Evolutionary conservation across 2,329 filamentous ascomycete genomes (phyloP), one percentile per base, ranked within the genome.

Genomic region (Claviceps africana): DNA sequence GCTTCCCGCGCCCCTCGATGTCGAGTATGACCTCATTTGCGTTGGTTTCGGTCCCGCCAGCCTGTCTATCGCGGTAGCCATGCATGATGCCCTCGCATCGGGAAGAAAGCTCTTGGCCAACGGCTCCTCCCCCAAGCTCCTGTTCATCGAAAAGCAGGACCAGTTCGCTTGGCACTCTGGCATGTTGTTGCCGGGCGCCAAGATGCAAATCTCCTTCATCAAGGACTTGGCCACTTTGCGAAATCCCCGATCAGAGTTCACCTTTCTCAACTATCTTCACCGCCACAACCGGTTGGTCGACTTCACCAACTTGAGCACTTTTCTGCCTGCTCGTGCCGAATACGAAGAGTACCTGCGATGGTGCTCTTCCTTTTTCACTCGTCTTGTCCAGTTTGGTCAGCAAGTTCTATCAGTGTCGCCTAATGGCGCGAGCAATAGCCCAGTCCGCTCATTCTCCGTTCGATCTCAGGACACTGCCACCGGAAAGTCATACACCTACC

Each of bases 191-290:
- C 88, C 89, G 0, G 90, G 89, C 5, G 87, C 90, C 50, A 89
- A 86, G 70, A 97, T 97, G 91, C 91, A 97, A 66, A 97, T 97
- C 60, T 94, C 88, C 10, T 97, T 95, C 72, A 78, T 97, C 71
- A 97, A 97, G 72, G 91, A 97, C 65, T 79, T 97, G 67, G 91
- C 91, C 3, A 93, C 88, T 3, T 75, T 95, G 59, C 79, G 91
- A 53, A 83, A 97, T 65, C 91, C 91, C 8, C 81, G 85, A 57
- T 95, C 87, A 58, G 79, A 89, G 61, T 97, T 97, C 68, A 97
- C 91, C 15, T 97, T 96, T 70, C 74, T 95, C 64, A 96, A 96
- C 70, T 97, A 97, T 67, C 79, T 97, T 13, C 86, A 94, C 70
- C 70, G 78, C 60, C 85, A 94, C 60, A 77, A 77, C 52, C 79